Evolutionary conservation across 805 yeast genomes (phyloP), one percentile per base, ranked within the genome.

Genomic region (Lachancea waltii): DNA sequence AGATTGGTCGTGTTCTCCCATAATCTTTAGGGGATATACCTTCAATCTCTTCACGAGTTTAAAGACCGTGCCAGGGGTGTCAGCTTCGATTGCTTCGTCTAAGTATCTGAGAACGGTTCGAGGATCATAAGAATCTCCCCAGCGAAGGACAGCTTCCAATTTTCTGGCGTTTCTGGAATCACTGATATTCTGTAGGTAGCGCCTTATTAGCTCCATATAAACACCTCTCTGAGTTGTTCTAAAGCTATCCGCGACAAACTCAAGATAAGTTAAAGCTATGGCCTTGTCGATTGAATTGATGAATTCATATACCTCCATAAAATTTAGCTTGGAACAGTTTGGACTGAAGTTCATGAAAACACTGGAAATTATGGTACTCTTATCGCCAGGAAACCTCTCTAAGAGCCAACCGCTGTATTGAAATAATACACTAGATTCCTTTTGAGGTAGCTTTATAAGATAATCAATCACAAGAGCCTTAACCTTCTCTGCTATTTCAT

Each of bases 311-410:
- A 86, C 77, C 45, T 68, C 62, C 17, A 60, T 45, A 34, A 71
- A 69, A 44, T 83, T 73, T 36, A 80, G 70, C 10, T 74, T 63
- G 42, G 76, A 79, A 41, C 83, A 71, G 45, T 75, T 76, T 9
- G 72, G 68, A 0, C 82, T 66, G 36, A 80, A 81, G 40, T 73
- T 77, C 69, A 85, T 68, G 47, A 87, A 87, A 0, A 90, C 66
- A 15, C 63, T 59, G 43, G 39, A 56, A 48, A 24, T 73, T 73
- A 51, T 66, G 59, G 7, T 62, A 44, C 8, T 54, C 40, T 9
- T 39, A 3, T 42, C 40, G 17, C 35, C 44, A 4, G 41, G 54
- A 49, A 28, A 81, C 59, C 7, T 80, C 20, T 39, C 36, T 5
- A 58, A 10, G 4, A 60, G 68, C 73, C 79, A 73, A 16, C 62